phyloP scores from a whole-genome alignment of 2,329 filamentous ascomycete species.

The Cladosporium halotolerans region DNA sequence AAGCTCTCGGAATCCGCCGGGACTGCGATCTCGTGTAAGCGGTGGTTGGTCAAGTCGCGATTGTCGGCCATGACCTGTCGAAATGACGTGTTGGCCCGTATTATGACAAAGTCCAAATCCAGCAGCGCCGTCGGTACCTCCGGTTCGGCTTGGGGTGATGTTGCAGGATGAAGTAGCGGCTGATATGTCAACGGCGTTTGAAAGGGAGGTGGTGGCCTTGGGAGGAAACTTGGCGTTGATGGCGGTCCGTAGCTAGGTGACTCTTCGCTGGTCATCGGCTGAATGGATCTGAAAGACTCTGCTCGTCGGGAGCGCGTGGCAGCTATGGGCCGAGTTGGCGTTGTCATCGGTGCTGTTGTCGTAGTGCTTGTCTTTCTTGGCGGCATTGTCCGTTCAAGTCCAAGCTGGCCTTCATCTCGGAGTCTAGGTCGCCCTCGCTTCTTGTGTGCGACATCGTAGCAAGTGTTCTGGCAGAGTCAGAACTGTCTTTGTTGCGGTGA shows the following conservation, averaged over 20 bases:
- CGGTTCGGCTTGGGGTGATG: not conserved
- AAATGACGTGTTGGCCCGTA: constrained; percentile 42
- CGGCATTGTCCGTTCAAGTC: constrained; percentile 16
- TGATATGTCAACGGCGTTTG: constrained; percentile 7
- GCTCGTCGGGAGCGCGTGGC: constrained; percentile 23
- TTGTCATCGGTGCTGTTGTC: constrained; percentile 1
- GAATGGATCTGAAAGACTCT: constrained; percentile 29
- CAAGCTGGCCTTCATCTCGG: constrained; percentile 53
- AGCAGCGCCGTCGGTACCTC: constrained; percentile 37
- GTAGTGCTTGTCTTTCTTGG: not conserved
- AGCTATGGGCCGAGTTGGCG: constrained; percentile 21
- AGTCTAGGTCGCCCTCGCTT: constrained; percentile 73
- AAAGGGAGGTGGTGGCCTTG: constrained; percentile 4
- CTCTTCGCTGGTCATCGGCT: constrained; percentile 26
- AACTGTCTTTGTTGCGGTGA: not conserved
- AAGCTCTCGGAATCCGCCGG: constrained; percentile 37
- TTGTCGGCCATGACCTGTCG: constrained; percentile 37
- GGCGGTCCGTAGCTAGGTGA: constrained; percentile 19
- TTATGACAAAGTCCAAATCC: constrained; percentile 42
- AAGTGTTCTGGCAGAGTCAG: constrained; percentile 54
- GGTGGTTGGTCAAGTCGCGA: constrained; percentile 33
- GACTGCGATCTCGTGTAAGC: constrained; percentile 40
- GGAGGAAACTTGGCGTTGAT: constrained; percentile 17
- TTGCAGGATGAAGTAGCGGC: not conserved
- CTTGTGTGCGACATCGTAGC: constrained; percentile 79